Evolutionary conservation across 139 green algal species (phyloP).

Genomic region (Chlamydomonas sphaeroides): DNA sequence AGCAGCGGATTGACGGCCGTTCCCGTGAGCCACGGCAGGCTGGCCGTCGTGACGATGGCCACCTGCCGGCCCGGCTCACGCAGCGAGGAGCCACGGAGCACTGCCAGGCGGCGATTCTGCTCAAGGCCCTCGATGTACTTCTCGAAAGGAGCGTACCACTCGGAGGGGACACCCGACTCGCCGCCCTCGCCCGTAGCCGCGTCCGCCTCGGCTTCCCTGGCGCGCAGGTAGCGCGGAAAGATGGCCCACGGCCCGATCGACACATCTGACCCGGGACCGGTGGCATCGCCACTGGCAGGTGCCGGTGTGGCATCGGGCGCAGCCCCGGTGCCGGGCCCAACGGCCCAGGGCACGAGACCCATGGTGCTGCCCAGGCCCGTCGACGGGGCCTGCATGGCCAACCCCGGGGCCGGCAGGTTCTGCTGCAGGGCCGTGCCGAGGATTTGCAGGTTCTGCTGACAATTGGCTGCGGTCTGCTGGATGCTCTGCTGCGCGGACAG

Average conservation of each 20-base stretch:
- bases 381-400: background rate
- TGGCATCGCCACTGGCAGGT: no score
- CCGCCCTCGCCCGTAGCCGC: background rate
- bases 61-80: slow-evolving; percentile 83
- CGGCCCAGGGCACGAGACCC: slow-evolving; percentile 33
- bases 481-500: slow-evolving; percentile 64
- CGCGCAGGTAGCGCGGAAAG: slow-evolving; percentile 53
- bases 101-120: slow-evolving; percentile 21
- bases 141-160: slow-evolving; percentile 48
- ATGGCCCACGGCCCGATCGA: slow-evolving; percentile 52
- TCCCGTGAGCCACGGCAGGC: slow-evolving; percentile 98
- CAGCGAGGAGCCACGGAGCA: slow-evolving; percentile 62
- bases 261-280: background rate
- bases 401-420: slow-evolving; percentile 18
- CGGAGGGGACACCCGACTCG: background rate
- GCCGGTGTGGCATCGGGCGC: no score
- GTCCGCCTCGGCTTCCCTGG: slow-evolving; percentile 41
- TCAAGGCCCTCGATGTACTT: slow-evolving; percentile 58
- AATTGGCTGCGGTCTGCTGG: slow-evolving; percentile 70
- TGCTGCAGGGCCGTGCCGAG: slow-evolving; percentile 59
- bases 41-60: slow-evolving; percentile 97
- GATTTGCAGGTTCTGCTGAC: slow-evolving; percentile 68
- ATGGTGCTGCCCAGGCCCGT: slow-evolving; percentile 12
- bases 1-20: slow-evolving; percentile 98
- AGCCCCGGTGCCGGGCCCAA: no score